A percentile compares a stretch with the other conserved stretches of the same genome.
Conservation (phyloP, 306 rosid species). For the Trifolium pratense region DNA sequence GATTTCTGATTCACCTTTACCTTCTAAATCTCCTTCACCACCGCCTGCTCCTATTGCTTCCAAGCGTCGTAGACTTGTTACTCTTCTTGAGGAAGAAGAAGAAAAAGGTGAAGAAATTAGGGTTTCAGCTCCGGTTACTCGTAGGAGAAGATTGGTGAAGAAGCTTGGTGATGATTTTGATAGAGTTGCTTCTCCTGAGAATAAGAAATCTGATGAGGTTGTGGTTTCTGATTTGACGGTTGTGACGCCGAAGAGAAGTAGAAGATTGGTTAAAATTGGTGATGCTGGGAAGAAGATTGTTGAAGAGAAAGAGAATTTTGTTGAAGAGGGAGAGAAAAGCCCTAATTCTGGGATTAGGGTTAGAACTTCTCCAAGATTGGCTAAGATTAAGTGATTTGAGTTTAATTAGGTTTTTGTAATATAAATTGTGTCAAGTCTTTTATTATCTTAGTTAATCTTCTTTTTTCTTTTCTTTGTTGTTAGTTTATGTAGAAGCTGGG, state of each 20-base stretch:
- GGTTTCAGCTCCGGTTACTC: conserved; percentile 16
- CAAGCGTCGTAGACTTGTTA: conserved; percentile 57
- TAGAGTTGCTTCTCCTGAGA: conserved; percentile 67
- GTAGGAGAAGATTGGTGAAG: conserved; percentile 70
- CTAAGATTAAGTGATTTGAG: conserved; percentile 27
- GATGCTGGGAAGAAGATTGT: conserved; percentile 49
- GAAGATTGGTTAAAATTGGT: conserved; percentile 36
- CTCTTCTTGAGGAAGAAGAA: conserved; percentile 47
- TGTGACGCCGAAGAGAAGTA: conserved; percentile 29
- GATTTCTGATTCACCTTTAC: not conserved
- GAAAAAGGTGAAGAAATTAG: conserved; percentile 30
- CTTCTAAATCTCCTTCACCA: conserved; percentile 43
- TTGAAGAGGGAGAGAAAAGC: conserved; percentile 14
- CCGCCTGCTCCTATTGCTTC: conserved; percentile 70
- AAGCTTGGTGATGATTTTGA: conserved; percentile 85
- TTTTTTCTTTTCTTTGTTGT: not conserved
- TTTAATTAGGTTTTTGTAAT: conserved; percentile 34
- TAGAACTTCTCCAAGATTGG: conserved; percentile 69
- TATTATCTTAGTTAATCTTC: too few relatives aligned
- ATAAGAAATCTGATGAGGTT: conserved; percentile 6
- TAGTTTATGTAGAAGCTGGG: not conserved
- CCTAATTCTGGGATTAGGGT: conserved; percentile 39
- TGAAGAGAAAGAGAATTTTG: conserved; percentile 35
- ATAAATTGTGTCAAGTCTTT: not conserved
- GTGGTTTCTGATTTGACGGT: conserved; percentile 12